Evolutionary conservation across 2,329 filamentous ascomycete species (phyloP).

Genomic region (Fusarium floridanum): DNA sequence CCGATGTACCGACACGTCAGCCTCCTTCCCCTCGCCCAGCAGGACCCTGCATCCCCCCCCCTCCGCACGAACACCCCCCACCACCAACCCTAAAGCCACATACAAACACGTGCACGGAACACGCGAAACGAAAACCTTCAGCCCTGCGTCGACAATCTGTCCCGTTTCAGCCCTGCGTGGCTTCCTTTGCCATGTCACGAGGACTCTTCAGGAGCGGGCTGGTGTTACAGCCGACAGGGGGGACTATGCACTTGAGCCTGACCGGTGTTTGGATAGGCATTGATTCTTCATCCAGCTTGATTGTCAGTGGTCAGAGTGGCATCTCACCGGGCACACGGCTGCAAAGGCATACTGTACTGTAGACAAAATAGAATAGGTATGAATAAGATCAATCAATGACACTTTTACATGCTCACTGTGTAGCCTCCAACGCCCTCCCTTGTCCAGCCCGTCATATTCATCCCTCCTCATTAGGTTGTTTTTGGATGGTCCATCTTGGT

Average conservation of each 20-base stretch:
- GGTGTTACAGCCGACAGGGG: not conserved
- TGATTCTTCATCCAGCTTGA: not conserved
- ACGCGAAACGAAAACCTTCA: constrained; percentile 22
- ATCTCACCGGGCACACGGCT: not conserved
- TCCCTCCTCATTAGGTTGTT: constrained; percentile 34
- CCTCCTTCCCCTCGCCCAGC: too few relatives aligned
- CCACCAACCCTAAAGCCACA: not conserved
- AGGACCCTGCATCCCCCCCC: constrained; percentile 8
- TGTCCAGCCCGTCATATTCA: constrained; percentile 14
- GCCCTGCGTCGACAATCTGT: constrained; percentile 22
- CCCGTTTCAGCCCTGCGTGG: constrained; percentile 21
- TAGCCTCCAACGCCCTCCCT: constrained; percentile 21
- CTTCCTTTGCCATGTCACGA: constrained; percentile 17
- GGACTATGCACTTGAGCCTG: not conserved
- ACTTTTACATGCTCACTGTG: constrained; percentile 24
- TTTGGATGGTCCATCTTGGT: constrained; percentile 28
- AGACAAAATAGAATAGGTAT: constrained; percentile 1
- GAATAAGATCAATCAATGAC: constrained; percentile 11
- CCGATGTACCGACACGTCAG: too few relatives aligned
- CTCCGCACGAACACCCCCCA: not conserved
- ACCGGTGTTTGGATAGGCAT: not conserved
- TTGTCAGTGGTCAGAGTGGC: not conserved
- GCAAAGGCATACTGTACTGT: not conserved
- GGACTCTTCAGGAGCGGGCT: not conserved
- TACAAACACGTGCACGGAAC: constrained; percentile 18